Evolutionary conservation across 805 yeast species (phyloP).

Genomic region (Kuraishia ogatae): DNA sequence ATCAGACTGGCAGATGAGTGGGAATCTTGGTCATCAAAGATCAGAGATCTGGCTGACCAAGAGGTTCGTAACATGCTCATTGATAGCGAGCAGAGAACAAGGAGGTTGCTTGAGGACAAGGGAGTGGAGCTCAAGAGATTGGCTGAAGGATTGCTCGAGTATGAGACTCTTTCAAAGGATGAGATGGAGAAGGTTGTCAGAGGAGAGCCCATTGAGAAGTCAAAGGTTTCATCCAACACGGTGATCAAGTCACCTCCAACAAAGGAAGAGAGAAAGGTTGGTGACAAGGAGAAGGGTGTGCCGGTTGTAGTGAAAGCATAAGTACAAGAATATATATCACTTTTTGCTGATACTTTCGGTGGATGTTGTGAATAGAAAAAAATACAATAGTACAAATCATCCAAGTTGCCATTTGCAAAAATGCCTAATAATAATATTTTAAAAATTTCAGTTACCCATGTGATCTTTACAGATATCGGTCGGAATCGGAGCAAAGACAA

Average conservation of each 20-base stretch:
- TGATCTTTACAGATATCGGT: too few relatives aligned
- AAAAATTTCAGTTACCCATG: too few relatives aligned
- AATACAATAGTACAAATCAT: too few relatives aligned
- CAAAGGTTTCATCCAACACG: constrained; percentile 65
- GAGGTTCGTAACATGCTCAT: constrained; percentile 76
- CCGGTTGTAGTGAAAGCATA: constrained; percentile 1
- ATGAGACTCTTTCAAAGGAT: constrained; percentile 85
- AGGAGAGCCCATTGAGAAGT: constrained; percentile 69
- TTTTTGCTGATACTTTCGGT: too few relatives aligned
- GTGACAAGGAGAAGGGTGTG: background rate
- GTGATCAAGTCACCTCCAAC: constrained; percentile 39
- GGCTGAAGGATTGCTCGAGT: constrained; percentile 90
- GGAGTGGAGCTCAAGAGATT: constrained; percentile 70
- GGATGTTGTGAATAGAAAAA: background rate
- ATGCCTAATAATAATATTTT: too few relatives aligned
- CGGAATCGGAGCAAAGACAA: background rate
- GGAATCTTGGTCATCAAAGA: constrained; percentile 89
- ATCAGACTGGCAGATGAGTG: constrained; percentile 82
- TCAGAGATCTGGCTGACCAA: constrained; percentile 85
- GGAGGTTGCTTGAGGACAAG: constrained; percentile 52
- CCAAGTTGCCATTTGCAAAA: too few relatives aligned
- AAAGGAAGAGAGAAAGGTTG: constrained; percentile 4
- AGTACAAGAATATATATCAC: background rate
- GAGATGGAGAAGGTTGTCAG: constrained; percentile 82
- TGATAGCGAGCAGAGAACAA: constrained; percentile 73